A percentile compares a stretch with the other conserved stretches of the same genome.
These are phyloP conservation scores for Bondarzewia mesenterica DNA, from an alignment of 1,284 basidiomycete genomes.

Conservation along the genomic window DNA sequence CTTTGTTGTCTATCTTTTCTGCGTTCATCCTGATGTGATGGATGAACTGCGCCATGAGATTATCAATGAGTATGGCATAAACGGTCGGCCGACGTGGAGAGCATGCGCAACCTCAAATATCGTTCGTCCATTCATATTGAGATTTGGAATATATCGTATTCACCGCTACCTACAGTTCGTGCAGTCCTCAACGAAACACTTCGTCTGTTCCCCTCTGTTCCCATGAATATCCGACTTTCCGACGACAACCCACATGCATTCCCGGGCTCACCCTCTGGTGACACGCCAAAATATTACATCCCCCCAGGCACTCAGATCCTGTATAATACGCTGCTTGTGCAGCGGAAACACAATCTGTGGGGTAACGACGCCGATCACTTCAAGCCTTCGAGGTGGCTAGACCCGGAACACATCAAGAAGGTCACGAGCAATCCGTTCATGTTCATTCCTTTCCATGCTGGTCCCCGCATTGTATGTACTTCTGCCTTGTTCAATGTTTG, in stretches of 20 bases:
- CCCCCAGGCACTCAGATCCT: slow-evolving; percentile 44
- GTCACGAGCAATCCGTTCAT: slow-evolving; percentile 21
- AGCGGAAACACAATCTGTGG: slow-evolving; percentile 50
- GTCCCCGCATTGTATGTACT: slow-evolving; percentile 24
- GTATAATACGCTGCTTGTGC: slow-evolving; percentile 46
- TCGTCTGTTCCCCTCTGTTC: slow-evolving; percentile 1
- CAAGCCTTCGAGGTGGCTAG: slow-evolving; percentile 25
- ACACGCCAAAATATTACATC: slow-evolving; percentile 37
- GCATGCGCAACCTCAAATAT: slow-evolving; percentile 29
- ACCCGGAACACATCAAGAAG: slow-evolving; percentile 16
- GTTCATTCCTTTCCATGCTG: slow-evolving; percentile 24
- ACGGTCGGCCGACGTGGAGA: slow-evolving; percentile 30
- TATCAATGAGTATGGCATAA: slow-evolving; percentile 25
- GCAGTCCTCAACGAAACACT: slow-evolving; percentile 24
- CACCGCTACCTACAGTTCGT: slow-evolving; percentile 55
- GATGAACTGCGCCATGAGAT: slow-evolving; percentile 32
- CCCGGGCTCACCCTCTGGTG: not conserved
- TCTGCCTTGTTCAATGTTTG: slow-evolving; percentile 15
- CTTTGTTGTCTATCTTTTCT: slow-evolving; percentile 32
- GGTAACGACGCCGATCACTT: slow-evolving; percentile 38
- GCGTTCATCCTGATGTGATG: slow-evolving; percentile 28
- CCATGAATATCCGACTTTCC: slow-evolving; percentile 42
- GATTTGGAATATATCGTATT: slow-evolving; percentile 40
- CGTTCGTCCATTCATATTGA: slow-evolving; percentile 55
- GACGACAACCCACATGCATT: slow-evolving; percentile 9